Base-by-base conservation (phyloP, 2,329 filamentous ascomycete species). In the Hymenoscyphus albidus region DNA sequence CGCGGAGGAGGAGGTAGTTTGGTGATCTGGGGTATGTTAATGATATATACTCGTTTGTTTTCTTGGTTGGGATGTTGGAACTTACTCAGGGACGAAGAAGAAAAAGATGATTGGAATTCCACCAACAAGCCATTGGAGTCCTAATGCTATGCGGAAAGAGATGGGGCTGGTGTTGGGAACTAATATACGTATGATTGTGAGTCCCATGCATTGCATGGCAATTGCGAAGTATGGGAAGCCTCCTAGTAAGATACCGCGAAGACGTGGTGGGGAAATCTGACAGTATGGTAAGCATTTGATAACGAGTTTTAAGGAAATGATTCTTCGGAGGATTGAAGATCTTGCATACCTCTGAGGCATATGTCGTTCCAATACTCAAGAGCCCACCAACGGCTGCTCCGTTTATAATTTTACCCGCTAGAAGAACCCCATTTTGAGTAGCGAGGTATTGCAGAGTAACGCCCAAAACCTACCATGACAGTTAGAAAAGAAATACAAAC, bases 321-420 rank as follows among this genome's bases (percentile, higher is more conserved):
- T 13, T 2, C 31, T 57, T 31, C 31, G 5, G 39, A 31, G 22
- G 35, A 31, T 18, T 14, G 54, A 27, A 12, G 13, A 22, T 5
- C 9, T n/a, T n/a, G 27, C 48, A 32, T 65, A 69, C 68, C 62
- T 70, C 68, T 18, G 65, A 69, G 22, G 67, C 68, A 61, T 70
- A 70, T 10, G 68, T 67, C 27, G 68, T 69, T 10, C 68, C 68
- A 9, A 69, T 64, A 38, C 63, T 62, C 22, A 70, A 40, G 6
- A 68, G 55, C 9, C 67, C 68, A 27, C 68, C 67, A 5, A 70
- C 64, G 16, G 65, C 68, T 22, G 63, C 54, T n/a, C 68, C 67
- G 57, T 70, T 69, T 55, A 70, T 65, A 51, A 70, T 67, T 59
- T 70, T 70, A 3, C 68, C 68, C 7, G 61, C 68, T 6, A 70